Evolutionary conservation across 2,329 filamentous ascomycete species (phyloP).

Genomic region (Ophiostoma montium): DNA sequence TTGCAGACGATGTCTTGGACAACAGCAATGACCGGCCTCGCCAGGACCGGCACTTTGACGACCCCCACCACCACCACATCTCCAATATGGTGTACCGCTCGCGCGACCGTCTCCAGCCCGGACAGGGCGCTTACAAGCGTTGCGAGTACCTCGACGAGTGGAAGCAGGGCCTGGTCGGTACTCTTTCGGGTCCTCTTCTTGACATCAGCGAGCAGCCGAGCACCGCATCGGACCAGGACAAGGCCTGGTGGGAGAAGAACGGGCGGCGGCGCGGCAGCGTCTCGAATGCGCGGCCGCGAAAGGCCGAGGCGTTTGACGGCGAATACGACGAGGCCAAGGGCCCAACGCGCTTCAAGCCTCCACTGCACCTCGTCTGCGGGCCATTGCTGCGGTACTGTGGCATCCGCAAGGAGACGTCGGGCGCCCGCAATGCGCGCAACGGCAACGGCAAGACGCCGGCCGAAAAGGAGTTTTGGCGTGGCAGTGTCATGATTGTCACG

Average conservation of each 20-base stretch:
- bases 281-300: slow-evolving; percentile 32
- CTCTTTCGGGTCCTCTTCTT: slow-evolving; percentile 42
- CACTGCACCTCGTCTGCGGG: slow-evolving; percentile 76
- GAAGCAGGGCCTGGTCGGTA: slow-evolving; percentile 52
- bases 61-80: slow-evolving; percentile 22
- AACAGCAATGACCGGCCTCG: slow-evolving; percentile 13
- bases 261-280: slow-evolving; percentile 33
- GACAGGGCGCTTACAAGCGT: slow-evolving; percentile 43
- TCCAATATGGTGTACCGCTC: slow-evolving; percentile 29
- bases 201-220: slow-evolving; percentile 36
- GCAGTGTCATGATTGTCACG: slow-evolving; percentile 91
- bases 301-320: slow-evolving; percentile 50
- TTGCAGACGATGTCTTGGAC: slow-evolving; percentile 19
- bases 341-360: slow-evolving; percentile 66
- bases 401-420: slow-evolving; percentile 48
- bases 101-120: slow-evolving; percentile 29
- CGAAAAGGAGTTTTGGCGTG: slow-evolving; percentile 77
- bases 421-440: slow-evolving; percentile 24
- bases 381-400: slow-evolving; percentile 84
- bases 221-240: slow-evolving; percentile 30
- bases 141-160: slow-evolving; percentile 56
- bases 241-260: slow-evolving; percentile 64
- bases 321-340: slow-evolving; percentile 50
- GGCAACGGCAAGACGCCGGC: slow-evolving; percentile 13
- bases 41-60: slow-evolving; percentile 14